Base-by-base conservation (phyloP, 2,329 filamentous ascomycete genomes). In the Elsinoe batatas region DNA sequence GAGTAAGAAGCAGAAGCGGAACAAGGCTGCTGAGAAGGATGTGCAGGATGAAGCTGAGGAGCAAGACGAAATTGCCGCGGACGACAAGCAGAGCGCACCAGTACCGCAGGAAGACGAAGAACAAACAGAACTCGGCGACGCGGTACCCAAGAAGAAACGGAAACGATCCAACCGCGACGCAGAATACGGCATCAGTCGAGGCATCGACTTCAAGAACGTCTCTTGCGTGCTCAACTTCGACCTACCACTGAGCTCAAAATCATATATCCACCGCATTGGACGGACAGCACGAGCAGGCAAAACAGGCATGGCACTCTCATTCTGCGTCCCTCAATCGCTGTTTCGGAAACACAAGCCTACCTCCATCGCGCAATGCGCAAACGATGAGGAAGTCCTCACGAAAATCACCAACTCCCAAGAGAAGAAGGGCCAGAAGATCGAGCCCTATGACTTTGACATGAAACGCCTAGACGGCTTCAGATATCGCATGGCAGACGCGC, bases 141-240 rank as follows among this genome's bases (percentile, higher is more conserved):
- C 15, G 65, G 69, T 22, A 66, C 68, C 33, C 64, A 68, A 62
- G 64, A 78, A 85, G 69, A 86, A 84, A 67, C 80, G 81, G 58
- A 83, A 84, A 68, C 77, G 78, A 13, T 74, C 76, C 5, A 84
- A 83, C 63, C 76, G 75, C 30, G 87, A 94, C 64, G 85, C 87
- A 60, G 93, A 98, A 65, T 98, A 93, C 65, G 91, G 93, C 15
- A 85, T 98, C n/a, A 91, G 91, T 10, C 82, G 93, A 64, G 93
- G 91, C 57, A 94, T 98, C 63, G 93, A 98, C 71, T 98, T 98
- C 75, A 85, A 93, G 65, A 91, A 96, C 66, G 91, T 98, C 55
- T 84, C 89, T 2, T 90, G 88, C 60, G 91, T 98, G 20, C 82
- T 98, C 68, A 98, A 98, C 74, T 98, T 98, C 69, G 93, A 98